A percentile compares a stretch with the other conserved stretches of the same genome.
Evolutionary conservation across 2,329 filamentous ascomycete genomes (phyloP).

Genomic region (Geosmithia flava): DNA sequence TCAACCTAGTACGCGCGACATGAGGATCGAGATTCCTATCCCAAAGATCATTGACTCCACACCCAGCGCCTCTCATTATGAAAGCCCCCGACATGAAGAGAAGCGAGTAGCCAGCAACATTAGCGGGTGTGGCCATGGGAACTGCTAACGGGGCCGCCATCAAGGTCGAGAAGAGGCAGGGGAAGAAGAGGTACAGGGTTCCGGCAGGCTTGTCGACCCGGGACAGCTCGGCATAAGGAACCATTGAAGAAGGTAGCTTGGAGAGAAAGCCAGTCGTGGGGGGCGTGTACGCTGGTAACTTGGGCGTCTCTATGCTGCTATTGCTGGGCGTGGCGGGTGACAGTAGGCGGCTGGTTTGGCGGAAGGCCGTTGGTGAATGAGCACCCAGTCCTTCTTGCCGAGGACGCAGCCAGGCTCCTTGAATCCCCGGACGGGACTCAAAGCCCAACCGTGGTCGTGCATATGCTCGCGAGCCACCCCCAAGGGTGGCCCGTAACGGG

Average conservation of each 20-base stretch:
- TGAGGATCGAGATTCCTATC: slow-evolving; percentile 77
- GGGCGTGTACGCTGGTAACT: slow-evolving; percentile 39
- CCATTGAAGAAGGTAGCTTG: slow-evolving; percentile 51
- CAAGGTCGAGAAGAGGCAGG: slow-evolving; percentile 73
- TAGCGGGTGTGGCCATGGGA: slow-evolving; percentile 46
- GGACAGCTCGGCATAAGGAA: slow-evolving; percentile 73
- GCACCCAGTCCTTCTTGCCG: not conserved
- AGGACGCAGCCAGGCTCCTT: not conserved
- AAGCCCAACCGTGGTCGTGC: not conserved
- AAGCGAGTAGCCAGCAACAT: slow-evolving; percentile 50
- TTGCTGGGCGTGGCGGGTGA: not conserved
- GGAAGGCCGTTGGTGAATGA: slow-evolving; percentile 1
- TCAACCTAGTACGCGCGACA: slow-evolving; percentile 61
- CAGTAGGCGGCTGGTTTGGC: not conserved
- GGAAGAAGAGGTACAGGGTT: slow-evolving; percentile 76
- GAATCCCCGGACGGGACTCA: not conserved
- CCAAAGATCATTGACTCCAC: slow-evolving; percentile 85
- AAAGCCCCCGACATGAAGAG: slow-evolving; percentile 68
- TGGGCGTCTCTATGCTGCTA: slow-evolving; percentile 3
- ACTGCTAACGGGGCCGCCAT: slow-evolving; percentile 59
- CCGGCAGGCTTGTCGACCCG: slow-evolving; percentile 73
- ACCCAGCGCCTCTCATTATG: slow-evolving; percentile 79
- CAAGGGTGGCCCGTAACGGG: not conserved
- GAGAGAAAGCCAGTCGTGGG: slow-evolving; percentile 62
- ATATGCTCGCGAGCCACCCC: not conserved